Percentiles rank a stretch among this genome's conserved stretches.
phyloP scores from a whole-genome alignment of 1,139 yeast species.

The Sugiyamaella castrensis region DNA sequence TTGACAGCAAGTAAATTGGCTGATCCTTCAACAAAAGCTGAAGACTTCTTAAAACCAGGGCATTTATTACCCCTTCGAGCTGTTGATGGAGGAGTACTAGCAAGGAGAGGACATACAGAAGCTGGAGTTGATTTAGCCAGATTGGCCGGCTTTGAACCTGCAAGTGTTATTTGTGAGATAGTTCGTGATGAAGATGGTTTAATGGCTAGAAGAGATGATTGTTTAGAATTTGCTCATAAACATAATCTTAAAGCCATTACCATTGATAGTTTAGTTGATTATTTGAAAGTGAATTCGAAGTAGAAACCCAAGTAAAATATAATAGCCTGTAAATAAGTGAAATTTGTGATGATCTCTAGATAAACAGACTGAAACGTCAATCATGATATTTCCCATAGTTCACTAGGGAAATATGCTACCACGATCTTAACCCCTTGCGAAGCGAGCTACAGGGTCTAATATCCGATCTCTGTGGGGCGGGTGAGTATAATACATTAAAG shows the following conservation, averaged over 20 bases:
- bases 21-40: constrained; percentile 51
- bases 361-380: too few relatives aligned
- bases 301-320: too few relatives aligned
- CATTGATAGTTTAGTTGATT: constrained; percentile 69
- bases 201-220: constrained; percentile 93
- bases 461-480: too few relatives aligned
- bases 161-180: constrained; percentile 89
- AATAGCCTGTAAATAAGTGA: background rate
- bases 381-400: too few relatives aligned
- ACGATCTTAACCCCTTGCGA: too few relatives aligned
- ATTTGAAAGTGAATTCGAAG: constrained; percentile 28
- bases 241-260: constrained; percentile 71
- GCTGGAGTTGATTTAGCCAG: constrained; percentile 88
- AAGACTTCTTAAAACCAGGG: constrained; percentile 84
- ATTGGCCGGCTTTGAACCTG: constrained; percentile 76
- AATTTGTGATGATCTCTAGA: too few relatives aligned
- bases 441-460: too few relatives aligned
- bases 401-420: too few relatives aligned
- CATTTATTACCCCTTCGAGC: constrained; percentile 93
- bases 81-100: constrained; percentile 73
- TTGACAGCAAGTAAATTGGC: constrained; percentile 76
- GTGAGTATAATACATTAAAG: too few relatives aligned
- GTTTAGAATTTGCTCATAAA: constrained; percentile 62
- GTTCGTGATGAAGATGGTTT: constrained; percentile 91
- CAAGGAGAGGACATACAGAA: constrained; percentile 96